These are phyloP conservation scores for Penicillium sp. DNA, from an alignment of 2,329 filamentous ascomycete species.

Conservation along the genomic window DNA sequence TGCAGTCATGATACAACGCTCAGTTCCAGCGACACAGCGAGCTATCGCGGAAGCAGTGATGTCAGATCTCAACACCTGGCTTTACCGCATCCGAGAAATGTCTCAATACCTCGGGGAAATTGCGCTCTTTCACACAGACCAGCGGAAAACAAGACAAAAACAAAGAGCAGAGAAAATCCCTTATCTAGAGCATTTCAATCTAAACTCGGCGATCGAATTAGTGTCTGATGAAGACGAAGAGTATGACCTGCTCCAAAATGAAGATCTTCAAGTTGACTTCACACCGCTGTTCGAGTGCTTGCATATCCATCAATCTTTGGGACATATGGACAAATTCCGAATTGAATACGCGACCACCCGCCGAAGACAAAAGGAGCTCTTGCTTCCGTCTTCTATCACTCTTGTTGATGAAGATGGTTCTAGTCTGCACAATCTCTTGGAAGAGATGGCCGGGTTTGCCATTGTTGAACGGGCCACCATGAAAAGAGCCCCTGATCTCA, in stretches of 20 bases:
- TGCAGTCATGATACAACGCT: constrained; percentile 92
- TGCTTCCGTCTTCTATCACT: constrained; percentile 73
- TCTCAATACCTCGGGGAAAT: constrained; percentile 96
- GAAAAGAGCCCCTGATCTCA: constrained; percentile 77
- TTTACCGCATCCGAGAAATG: constrained; percentile 90
- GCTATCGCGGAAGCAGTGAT: constrained; percentile 95
- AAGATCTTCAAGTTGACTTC: constrained; percentile 92
- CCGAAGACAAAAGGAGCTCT: constrained; percentile 83
- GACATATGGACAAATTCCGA: constrained; percentile 86
- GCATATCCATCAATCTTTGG: constrained; percentile 93
- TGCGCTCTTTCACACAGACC: constrained; percentile 92
- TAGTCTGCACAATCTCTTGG: constrained; percentile 82
- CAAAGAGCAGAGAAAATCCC: constrained; percentile 73
- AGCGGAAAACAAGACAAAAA: constrained; percentile 77
- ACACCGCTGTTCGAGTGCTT: constrained; percentile 90
- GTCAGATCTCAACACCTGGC: constrained; percentile 94
- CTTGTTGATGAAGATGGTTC: constrained; percentile 79
- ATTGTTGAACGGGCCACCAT: constrained; percentile 96
- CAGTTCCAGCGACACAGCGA: constrained; percentile 87
- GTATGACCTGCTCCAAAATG: constrained; percentile 92
- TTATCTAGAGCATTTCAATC: constrained; percentile 76
- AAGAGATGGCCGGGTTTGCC: constrained; percentile 92
- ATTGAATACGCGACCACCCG: constrained; percentile 89
- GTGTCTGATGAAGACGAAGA: constrained; percentile 95
- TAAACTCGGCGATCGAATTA: constrained; percentile 94